Evolutionary conservation across 352 stramenopile genomes (phyloP).

Genomic region (Halophytophthora batemanensis): DNA sequence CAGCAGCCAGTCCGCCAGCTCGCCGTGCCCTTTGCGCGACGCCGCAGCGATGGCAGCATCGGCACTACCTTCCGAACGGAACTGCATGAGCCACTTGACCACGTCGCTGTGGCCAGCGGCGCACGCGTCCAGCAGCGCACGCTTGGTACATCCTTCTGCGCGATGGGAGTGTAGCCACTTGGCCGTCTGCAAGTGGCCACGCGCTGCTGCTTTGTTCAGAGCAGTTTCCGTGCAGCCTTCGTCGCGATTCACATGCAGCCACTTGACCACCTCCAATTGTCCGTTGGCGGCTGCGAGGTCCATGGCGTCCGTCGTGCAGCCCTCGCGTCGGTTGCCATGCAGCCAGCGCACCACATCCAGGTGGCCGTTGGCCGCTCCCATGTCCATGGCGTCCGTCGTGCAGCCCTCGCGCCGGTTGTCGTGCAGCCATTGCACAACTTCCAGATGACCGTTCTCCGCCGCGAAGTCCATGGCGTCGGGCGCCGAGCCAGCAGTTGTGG

Average conservation of each 20-base stretch:
- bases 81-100: conserved; percentile 45
- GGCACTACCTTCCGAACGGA: conserved; percentile 29
- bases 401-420: conserved; percentile 23
- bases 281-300: conserved; percentile 29
- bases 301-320: conserved; percentile 33
- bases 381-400: conserved; percentile 27
- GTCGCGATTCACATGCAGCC: conserved; percentile 26
- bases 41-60: conserved; percentile 25
- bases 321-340: conserved; percentile 25
- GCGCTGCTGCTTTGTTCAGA: conserved; percentile 27
- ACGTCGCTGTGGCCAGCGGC: conserved; percentile 31
- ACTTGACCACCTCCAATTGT: conserved; percentile 27
- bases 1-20: conserved; percentile 19
- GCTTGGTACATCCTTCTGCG: conserved; percentile 35
- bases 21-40: conserved; percentile 9
- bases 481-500: background rate
- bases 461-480: conserved; percentile 24
- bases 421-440: conserved; percentile 34
- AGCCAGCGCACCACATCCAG: conserved; percentile 34
- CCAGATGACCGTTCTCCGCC: conserved; percentile 20
- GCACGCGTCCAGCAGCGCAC: conserved; percentile 39
- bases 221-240: conserved; percentile 28
- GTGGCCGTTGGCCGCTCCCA: conserved; percentile 24
- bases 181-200: conserved; percentile 31
- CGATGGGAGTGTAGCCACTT: conserved; percentile 31